Conservation (phyloP, 1,139 yeast species). For the Scheffersomyces quercinus region DNA sequence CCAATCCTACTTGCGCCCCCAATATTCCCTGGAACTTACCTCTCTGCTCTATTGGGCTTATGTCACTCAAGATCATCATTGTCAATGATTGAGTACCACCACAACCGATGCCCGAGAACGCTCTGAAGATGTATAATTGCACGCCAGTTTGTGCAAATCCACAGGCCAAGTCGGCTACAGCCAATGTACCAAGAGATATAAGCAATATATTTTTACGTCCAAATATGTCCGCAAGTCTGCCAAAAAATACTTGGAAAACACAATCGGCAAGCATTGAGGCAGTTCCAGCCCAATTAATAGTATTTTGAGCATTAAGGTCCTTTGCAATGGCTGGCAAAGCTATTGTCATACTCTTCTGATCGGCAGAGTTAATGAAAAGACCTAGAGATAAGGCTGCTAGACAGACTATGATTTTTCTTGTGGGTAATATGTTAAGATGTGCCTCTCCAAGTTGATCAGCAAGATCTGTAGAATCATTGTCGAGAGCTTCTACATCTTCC, state of each 20-base stretch:
- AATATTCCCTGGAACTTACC: conserved; percentile 24
- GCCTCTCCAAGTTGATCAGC: conserved; percentile 28
- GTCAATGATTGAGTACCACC: conserved; percentile 21
- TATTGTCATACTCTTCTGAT: conserved; percentile 46
- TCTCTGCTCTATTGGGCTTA: conserved; percentile 20
- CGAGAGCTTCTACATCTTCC: too few relatives aligned
- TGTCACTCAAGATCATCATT: conserved; percentile 23
- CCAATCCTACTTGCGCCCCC: conserved; percentile 21
- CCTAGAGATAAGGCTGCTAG: conserved; percentile 28
- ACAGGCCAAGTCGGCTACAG: conserved; percentile 17
- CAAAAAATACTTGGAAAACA: conserved; percentile 47
- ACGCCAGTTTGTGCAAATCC: conserved; percentile 20
- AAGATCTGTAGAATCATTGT: conserved; percentile 2
- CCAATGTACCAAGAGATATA: conserved; percentile 13
- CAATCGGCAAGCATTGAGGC: conserved; percentile 47
- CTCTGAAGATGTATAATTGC: conserved; percentile 20
- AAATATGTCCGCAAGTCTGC: conserved; percentile 32
- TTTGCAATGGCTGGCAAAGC: conserved; percentile 38
- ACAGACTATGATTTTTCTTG: conserved; percentile 23
- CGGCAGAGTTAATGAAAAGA: conserved; percentile 31
- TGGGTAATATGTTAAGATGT: conserved; percentile 29
- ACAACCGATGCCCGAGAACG: conserved; percentile 21
- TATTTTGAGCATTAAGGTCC: conserved; percentile 35
- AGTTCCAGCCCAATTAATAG: conserved; percentile 56
- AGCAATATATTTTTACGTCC: conserved; percentile 21